Conservation (phyloP, 306 rosid species). For the Urtica urens region DNA sequence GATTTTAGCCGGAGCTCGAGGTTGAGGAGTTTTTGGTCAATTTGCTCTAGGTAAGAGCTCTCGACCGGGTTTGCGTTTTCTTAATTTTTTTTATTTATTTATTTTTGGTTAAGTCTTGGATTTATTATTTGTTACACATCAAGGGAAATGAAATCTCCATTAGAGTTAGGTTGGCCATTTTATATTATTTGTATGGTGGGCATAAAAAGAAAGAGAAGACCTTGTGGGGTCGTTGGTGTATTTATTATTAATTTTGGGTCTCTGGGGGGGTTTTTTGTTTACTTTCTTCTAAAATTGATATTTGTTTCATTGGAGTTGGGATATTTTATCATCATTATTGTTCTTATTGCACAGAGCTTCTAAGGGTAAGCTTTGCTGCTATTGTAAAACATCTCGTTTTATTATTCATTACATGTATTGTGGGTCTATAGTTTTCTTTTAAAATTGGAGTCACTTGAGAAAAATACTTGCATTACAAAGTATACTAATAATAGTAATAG, state of each 20-base stretch:
- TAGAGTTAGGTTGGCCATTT: conserved; percentile 1
- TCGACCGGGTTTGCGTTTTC: conserved; percentile 23
- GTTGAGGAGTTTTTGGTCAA: conserved; percentile 21
- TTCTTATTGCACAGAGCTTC: conserved; percentile 28
- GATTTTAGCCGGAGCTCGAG: conserved; percentile 22
- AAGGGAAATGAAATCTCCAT: background rate
- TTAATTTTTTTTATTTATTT: background rate
- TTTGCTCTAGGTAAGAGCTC: conserved; percentile 37
- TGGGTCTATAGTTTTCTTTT: conserved; percentile 14
- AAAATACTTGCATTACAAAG: no score
- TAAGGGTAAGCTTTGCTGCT: conserved; percentile 28
- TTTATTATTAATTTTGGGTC: conserved; percentile 10
- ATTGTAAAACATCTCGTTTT: conserved; percentile 30
- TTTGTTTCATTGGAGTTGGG: conserved; percentile 25
- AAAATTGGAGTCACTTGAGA: no score
- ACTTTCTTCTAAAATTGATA: conserved; percentile 16
- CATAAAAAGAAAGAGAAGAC: background rate
- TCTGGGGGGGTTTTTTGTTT: background rate
- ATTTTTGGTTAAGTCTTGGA: background rate
- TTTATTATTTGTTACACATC: background rate
- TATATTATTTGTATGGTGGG: no score
- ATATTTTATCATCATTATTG: conserved; percentile 17
- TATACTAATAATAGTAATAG: no score
- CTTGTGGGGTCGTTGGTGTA: conserved; percentile 4
- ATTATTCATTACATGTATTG: conserved; percentile 30